Conservation (phyloP, 2,329 filamentous ascomycete species). For the Microdochium bolleyi region DNA sequence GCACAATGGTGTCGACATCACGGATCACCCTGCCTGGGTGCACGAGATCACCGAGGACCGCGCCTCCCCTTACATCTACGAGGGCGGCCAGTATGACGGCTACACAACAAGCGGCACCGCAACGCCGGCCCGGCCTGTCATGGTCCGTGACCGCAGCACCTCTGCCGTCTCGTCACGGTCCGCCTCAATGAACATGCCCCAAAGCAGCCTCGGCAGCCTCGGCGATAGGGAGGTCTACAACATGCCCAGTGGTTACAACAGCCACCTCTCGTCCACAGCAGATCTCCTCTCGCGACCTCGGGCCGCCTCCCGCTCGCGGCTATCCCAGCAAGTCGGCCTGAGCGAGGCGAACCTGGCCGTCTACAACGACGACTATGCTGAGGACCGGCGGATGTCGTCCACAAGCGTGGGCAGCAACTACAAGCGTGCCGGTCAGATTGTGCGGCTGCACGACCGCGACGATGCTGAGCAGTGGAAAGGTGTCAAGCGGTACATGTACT, state of each 20-base stretch:
- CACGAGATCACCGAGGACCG: background rate
- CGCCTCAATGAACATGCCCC: background rate
- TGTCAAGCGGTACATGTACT: slow-evolving; percentile 31
- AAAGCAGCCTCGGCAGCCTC: background rate
- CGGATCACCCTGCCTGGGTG: background rate
- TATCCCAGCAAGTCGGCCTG: slow-evolving; percentile 16
- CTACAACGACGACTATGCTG: slow-evolving; percentile 20
- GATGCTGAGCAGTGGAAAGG: slow-evolving; percentile 35
- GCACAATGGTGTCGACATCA: background rate
- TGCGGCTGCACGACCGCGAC: slow-evolving; percentile 31
- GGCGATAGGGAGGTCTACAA: background rate
- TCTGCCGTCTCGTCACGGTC: background rate
- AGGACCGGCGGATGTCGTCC: slow-evolving; percentile 15
- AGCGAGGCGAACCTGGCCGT: slow-evolving; percentile 32
- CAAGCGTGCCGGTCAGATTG: slow-evolving; percentile 23
- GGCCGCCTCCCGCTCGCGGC: background rate
- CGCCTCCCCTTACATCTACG: background rate
- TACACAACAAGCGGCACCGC: background rate
- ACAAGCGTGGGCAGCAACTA: slow-evolving; percentile 19
- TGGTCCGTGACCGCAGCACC: background rate
- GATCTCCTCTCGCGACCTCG: background rate
- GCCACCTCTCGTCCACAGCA: background rate
- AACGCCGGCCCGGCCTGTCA: background rate
- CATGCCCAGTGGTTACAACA: background rate
- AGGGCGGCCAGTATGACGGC: background rate